A percentile compares a stretch with the other conserved stretches of the same genome.
phyloP scores from a whole-genome alignment of 176 grass and related monocot species.

The Thinopyrum elongatum region DNA sequence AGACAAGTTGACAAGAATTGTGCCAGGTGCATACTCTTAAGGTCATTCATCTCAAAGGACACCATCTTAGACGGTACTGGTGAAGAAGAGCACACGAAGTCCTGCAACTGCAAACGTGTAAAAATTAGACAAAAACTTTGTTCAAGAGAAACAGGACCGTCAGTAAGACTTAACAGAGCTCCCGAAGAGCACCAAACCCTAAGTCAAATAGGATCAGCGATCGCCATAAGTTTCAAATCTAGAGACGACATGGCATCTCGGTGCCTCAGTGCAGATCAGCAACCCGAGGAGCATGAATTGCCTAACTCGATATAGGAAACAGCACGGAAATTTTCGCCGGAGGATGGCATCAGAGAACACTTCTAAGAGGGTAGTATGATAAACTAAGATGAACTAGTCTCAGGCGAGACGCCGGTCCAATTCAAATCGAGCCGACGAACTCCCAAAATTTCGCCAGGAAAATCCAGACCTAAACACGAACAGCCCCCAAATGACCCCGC shows the following conservation, averaged over 20 bases:
- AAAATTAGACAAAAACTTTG: background rate
- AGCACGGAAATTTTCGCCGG: background rate
- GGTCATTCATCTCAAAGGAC: constrained; percentile 97
- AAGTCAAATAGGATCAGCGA: background rate
- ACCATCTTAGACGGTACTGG: constrained; percentile 57
- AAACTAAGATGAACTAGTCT: background rate
- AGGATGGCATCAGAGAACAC: background rate
- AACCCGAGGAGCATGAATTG: background rate
- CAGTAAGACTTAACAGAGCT: background rate
- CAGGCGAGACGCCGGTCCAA: background rate
- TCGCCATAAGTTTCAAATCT: background rate
- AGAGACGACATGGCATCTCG: background rate
- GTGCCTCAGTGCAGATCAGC: background rate
- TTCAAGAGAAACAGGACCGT: background rate
- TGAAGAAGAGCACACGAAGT: background rate
- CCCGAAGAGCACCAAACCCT: background rate
- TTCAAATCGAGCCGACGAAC: background rate
- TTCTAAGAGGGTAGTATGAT: background rate
- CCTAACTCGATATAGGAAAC: background rate
- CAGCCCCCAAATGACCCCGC: background rate
- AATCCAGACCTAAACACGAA: background rate
- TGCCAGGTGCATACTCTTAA: constrained; percentile 66
- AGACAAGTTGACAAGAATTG: background rate
- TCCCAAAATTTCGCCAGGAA: background rate
- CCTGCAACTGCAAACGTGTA: constrained; percentile 16